Base-by-base conservation (phyloP, 2,329 filamentous ascomycete species). In the Dothidotthia symphoricarpi region DNA sequence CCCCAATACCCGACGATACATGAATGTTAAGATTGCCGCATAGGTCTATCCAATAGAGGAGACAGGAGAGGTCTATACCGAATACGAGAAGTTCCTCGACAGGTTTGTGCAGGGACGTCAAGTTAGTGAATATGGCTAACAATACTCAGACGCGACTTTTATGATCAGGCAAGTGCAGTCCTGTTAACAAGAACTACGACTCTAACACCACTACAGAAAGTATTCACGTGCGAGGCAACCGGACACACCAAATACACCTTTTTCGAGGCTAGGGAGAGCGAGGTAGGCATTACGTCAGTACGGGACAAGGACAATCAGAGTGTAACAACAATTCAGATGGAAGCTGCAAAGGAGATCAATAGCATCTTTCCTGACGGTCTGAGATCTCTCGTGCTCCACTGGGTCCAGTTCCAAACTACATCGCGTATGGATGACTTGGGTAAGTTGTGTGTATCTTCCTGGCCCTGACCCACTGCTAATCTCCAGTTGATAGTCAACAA, bases 181-280 rank as follows among this genome's bases (percentile, higher is more conserved):
- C n/a, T 12, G 5, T n/a, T 28, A 29, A 37, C 31, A 15, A 16
- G 14, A 14, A 35, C 17, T 30, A 32, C 36, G 31, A 9, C 12
- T 31, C 42, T 62, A 54, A 66, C 59, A 47, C 26, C 16, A 54
- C 33, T 32, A 28, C 55, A 91, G 83, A 87, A 83, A 61, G 82
- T 85, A 38, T 98, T 97, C 67, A 95, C 94, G 45, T 95, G 94
- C 68, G 87, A 95, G 64, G 94, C 97, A 51, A 95, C 89, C 10
- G 93, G 93, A 36, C 91, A 95, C 66, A 94, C 89, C 19, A 85
- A 85, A 36, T 75, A 96, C 51, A 91, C 82, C 3, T 98, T 94
- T 68, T 96, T 96, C 60, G 88, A 95, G 53, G 93, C 93, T 16
- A 78, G 91, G 19, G 82, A 87, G 67, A 95, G 88, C 70, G 89